A percentile compares a stretch with the other conserved stretches of the same genome.
Conservation (phyloP, 768 basidiomycete genomes). For the Rhodotorula taiwanensis region DNA sequence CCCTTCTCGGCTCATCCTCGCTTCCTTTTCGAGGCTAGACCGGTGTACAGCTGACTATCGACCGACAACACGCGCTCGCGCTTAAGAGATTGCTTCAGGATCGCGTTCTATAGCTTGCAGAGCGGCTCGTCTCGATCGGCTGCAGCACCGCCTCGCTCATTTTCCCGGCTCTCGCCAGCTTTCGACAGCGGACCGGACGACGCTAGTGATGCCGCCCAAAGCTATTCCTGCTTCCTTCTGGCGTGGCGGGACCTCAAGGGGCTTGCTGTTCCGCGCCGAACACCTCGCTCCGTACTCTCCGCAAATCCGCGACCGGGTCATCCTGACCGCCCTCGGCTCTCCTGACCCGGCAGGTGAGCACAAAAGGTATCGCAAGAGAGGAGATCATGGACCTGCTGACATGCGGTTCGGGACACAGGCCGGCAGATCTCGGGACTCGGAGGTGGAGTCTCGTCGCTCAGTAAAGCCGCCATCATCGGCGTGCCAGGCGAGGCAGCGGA, state of each 20-base stretch:
- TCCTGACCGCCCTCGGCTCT: conserved; percentile 27
- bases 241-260: conserved; percentile 34
- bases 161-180: no score
- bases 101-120: no score
- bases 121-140: no score
- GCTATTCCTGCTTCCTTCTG: conserved; percentile 23
- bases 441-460: conserved; percentile 23
- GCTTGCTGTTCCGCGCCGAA: conserved; percentile 29
- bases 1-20: no score
- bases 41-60: no score
- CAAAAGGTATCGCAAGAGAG: no score
- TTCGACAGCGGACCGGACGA: background rate
- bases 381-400: no score
- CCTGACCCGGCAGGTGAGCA: conserved; percentile 27
- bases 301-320: conserved; percentile 22
- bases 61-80: no score
- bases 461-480: conserved; percentile 26
- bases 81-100: no score
- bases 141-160: background rate
- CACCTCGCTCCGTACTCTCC: conserved; percentile 16
- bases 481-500: conserved; percentile 17
- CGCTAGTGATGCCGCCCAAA: conserved; percentile 10
- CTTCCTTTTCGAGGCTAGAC: no score
- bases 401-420: background rate
- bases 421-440: conserved; percentile 20